Percentiles rank a stretch among this genome's conserved stretches.
Evolutionary conservation across 352 stramenopile species (phyloP).

Genomic region (Salisapilia sapeloensis): DNA sequence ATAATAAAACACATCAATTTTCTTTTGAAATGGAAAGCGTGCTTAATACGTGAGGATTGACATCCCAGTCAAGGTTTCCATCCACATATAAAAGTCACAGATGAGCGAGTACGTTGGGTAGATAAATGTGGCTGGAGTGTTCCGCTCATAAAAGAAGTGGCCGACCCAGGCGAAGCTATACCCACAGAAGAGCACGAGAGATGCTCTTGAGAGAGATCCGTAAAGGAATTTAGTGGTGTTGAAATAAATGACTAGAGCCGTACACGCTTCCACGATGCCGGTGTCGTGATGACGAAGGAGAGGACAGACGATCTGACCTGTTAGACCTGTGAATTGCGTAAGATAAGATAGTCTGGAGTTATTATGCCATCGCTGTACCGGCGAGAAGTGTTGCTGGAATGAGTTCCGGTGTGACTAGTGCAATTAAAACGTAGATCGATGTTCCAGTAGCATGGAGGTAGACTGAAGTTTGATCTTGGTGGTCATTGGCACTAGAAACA

Average conservation of each 20-base stretch:
- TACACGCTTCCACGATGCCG: conserved; percentile 10
- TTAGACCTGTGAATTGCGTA: conserved; percentile 8
- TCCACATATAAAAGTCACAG: conserved; percentile 41
- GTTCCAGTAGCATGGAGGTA: conserved; percentile 22
- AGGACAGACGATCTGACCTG: conserved; percentile 17
- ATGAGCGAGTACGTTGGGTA: conserved; percentile 50
- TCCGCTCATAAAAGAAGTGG: conserved; percentile 48
- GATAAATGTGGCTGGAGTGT: conserved; percentile 42
- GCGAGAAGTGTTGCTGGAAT: conserved; percentile 10
- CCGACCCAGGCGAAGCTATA: conserved; percentile 49
- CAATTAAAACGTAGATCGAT: conserved; percentile 14
- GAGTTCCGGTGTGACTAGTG: conserved; percentile 17
- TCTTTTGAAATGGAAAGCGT: no score
- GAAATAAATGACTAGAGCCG: conserved; percentile 15
- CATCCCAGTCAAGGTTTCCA: conserved; percentile 17
- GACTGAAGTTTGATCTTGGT: conserved; percentile 25
- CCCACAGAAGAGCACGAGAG: conserved; percentile 11
- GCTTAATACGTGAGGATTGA: no score
- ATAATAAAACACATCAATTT: no score
- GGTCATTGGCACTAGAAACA: conserved; percentile 8
- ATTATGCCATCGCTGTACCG: conserved; percentile 1
- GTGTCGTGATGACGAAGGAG: conserved; percentile 18
- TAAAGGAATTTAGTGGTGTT: conserved; percentile 12
- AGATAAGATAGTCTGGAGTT: not conserved
- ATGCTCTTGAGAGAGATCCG: conserved; percentile 6